Evolutionary conservation across 202 grass and related monocot species (phyloP).

Genomic region (Zoysia matrella): DNA sequence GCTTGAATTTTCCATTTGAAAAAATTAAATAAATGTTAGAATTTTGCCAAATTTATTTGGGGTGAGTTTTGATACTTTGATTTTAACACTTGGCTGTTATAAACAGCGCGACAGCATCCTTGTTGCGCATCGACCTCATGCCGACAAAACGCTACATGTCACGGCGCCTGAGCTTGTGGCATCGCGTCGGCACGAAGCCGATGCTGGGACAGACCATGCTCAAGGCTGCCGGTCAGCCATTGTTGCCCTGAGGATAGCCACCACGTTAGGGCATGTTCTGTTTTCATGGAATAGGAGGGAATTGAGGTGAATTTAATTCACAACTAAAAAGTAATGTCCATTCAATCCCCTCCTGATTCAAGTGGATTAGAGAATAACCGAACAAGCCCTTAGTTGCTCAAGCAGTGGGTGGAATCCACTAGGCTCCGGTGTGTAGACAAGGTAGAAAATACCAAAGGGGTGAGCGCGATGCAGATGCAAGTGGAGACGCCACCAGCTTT

Average conservation of each 20-base stretch:
- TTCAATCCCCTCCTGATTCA: no score
- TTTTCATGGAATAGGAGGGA: no score
- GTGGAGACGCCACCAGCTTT: constrained; percentile 22
- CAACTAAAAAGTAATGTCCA: no score
- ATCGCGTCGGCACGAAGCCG: constrained; percentile 20
- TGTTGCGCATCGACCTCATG: neutral
- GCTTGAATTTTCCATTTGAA: no score
- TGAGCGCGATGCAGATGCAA: constrained; percentile 56
- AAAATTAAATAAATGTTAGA: no score
- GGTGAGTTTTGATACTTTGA: no score
- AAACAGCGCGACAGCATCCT: neutral
- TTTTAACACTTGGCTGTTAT: no score
- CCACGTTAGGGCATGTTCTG: constrained; percentile 43
- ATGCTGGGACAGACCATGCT: constrained; percentile 42
- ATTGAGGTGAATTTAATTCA: no score
- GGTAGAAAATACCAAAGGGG: constrained; percentile 50
- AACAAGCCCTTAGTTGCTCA: neutral
- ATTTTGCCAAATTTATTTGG: no score
- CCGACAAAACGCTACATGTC: constrained; percentile 32
- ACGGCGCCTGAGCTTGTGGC: constrained; percentile 42
- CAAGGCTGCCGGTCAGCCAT: constrained; percentile 55
- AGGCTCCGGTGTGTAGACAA: constrained; percentile 60
- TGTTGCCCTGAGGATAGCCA: constrained; percentile 38
- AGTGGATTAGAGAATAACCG: no score
- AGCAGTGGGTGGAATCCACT: constrained; percentile 48